These are phyloP conservation scores for Picochlorum costavermella DNA, from an alignment of 139 green algal genomes.

Conservation along the genomic window DNA sequence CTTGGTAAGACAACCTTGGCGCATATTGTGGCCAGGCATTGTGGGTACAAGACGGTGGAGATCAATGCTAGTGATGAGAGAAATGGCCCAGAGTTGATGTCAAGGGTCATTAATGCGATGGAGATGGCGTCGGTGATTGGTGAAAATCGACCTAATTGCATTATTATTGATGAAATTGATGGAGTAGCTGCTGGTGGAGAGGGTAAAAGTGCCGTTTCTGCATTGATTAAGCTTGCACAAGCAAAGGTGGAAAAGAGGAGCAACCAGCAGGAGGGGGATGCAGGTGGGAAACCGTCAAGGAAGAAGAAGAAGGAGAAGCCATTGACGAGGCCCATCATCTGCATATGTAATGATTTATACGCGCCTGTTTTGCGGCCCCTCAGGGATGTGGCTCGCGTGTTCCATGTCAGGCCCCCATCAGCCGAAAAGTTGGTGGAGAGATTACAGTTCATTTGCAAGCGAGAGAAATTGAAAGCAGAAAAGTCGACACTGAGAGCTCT, in stretches of 20 bases:
- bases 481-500: slow-evolving; percentile 45
- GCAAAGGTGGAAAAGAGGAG: slow-evolving; percentile 6
- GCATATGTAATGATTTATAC: slow-evolving; percentile 96
- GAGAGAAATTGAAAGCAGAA: slow-evolving; percentile 31
- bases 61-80: slow-evolving; percentile 95
- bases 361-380: slow-evolving; percentile 77
- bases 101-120: slow-evolving; percentile 67
- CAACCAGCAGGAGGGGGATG: neutral
- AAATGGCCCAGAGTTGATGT: slow-evolving; percentile 45
- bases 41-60: slow-evolving; percentile 87
- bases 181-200: slow-evolving; percentile 69
- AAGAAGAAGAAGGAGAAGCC: slow-evolving; percentile 15
- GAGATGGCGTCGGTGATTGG: slow-evolving; percentile 48
- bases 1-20: slow-evolving; percentile 95
- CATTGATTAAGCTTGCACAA: slow-evolving; percentile 71
- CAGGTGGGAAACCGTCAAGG: slow-evolving; percentile 1
- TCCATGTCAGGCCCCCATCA: slow-evolving; percentile 51
- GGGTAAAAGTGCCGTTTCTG: slow-evolving; percentile 62
- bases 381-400: slow-evolving; percentile 62
- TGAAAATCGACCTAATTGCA: slow-evolving; percentile 64
- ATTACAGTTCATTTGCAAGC: slow-evolving; percentile 23
- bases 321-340: slow-evolving; percentile 82
- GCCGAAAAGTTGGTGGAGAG: slow-evolving; percentile 35
- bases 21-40: slow-evolving; percentile 84
- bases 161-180: slow-evolving; percentile 96